phyloP scores from a whole-genome alignment of 768 basidiomycete species.

The Mycena galericulata region DNA sequence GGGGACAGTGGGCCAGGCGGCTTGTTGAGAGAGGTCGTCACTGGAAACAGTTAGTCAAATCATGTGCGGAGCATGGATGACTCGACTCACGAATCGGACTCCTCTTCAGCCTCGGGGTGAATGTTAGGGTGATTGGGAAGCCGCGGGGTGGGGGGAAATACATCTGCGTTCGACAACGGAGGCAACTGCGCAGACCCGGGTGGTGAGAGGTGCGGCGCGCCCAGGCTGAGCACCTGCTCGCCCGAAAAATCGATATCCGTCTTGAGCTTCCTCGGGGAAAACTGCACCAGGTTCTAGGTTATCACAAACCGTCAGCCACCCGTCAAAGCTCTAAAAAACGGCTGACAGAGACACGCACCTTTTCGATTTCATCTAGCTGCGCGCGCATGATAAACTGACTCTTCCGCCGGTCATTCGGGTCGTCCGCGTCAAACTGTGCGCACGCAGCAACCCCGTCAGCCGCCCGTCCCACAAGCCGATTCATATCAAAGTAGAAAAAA shows the following conservation, averaged over 20 bases:
- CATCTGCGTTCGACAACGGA: conserved; percentile 41
- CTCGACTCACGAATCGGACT: conserved; percentile 24
- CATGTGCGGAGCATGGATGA: background rate
- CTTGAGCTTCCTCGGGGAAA: conserved; percentile 68
- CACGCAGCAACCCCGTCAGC: conserved; percentile 29
- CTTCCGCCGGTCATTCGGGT: conserved; percentile 78
- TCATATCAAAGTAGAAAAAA: conserved; percentile 11
- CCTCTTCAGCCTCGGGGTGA: conserved; percentile 7
- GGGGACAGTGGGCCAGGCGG: conserved; percentile 59
- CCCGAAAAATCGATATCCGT: conserved; percentile 54
- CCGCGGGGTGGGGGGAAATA: conserved; percentile 53
- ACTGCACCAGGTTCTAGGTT: conserved; percentile 69
- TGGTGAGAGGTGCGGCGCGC: conserved; percentile 47
- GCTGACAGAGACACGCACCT: conserved; percentile 48
- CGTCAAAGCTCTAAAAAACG: too few relatives aligned
- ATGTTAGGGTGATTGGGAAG: conserved; percentile 48
- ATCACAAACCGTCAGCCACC: background rate
- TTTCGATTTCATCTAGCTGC: conserved; percentile 84
- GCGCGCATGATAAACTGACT: conserved; percentile 83
- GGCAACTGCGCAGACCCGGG: conserved; percentile 40
- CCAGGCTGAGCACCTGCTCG: conserved; percentile 38
- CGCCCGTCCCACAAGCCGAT: too few relatives aligned
- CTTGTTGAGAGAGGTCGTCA: conserved; percentile 36
- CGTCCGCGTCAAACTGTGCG: conserved; percentile 72
- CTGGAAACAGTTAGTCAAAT: background rate